A percentile compares a stretch with the other conserved stretches of the same genome.
These are phyloP conservation scores for Dionaea muscipula DNA, from an alignment of 179 eudicot genomes.

Conservation along the genomic window DNA sequence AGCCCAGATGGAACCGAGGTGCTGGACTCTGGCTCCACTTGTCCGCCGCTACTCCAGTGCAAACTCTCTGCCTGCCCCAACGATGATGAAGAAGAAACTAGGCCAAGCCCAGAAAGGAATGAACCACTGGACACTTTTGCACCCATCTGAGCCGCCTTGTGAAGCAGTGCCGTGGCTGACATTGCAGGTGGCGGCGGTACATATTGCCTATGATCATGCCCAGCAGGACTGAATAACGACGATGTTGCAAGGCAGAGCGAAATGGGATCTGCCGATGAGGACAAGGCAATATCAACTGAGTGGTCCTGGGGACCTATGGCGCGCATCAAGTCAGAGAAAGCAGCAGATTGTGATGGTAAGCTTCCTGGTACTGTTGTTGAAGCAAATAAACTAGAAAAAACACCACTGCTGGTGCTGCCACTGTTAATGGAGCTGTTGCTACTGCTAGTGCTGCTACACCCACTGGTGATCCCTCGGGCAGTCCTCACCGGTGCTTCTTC, in stretches of 20 bases:
- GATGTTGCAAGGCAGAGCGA: conserved; percentile 74
- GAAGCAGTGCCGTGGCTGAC: conserved; percentile 91
- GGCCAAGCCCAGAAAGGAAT: conserved; percentile 60
- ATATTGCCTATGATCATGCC: conserved; percentile 51
- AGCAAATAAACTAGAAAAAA: conserved; percentile 77
- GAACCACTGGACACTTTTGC: conserved; percentile 54
- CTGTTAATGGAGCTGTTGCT: conserved; percentile 40
- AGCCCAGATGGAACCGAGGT: conserved; percentile 34
- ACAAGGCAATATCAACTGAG: conserved; percentile 26
- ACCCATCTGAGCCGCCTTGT: conserved; percentile 92
- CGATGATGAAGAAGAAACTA: conserved; percentile 40
- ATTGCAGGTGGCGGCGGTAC: conserved; percentile 61
- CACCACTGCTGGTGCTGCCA: conserved; percentile 49
- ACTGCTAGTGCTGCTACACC: conserved; percentile 31
- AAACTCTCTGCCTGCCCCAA: conserved; percentile 26
- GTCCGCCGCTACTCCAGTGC: conserved; percentile 30
- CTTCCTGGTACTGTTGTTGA: conserved; percentile 41
- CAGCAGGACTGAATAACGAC: conserved; percentile 49
- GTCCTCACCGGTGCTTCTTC: conserved; percentile 25
- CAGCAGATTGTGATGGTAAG: conserved; percentile 37
- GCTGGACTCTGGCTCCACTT: conserved; percentile 37
- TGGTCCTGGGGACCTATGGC: conserved; percentile 39
- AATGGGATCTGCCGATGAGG: conserved; percentile 42
- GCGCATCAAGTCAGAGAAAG: conserved; percentile 44
- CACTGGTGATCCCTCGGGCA: conserved; percentile 21